Conservation (phyloP, 31 red algal genomes). For the Bonnemaisonia californica region DNA sequence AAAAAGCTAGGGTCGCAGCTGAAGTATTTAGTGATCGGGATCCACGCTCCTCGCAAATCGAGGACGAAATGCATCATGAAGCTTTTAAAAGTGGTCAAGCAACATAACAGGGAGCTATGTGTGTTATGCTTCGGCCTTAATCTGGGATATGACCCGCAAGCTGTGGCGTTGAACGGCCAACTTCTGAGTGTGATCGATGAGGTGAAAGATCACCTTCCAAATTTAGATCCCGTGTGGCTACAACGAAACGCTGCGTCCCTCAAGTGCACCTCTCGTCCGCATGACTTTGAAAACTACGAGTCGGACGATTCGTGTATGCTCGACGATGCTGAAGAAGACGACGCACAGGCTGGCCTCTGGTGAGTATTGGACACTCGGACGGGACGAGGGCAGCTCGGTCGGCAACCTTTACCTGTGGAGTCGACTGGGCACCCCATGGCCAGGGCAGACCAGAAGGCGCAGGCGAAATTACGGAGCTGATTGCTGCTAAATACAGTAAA, state of each 20-base stretch:
- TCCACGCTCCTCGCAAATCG: not conserved
- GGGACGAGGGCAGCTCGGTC: no score
- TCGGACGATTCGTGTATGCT: not conserved
- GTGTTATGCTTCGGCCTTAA: constrained; percentile 16
- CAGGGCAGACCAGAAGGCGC: no score
- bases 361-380: no score
- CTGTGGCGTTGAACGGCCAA: not conserved
- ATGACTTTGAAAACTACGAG: not conserved
- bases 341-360: no score
- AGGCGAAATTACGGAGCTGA: no score
- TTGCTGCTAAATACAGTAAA: no score
- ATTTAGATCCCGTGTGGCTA: constrained; percentile 2
- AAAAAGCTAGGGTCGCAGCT: not conserved
- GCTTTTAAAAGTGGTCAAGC: not conserved
- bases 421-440: no score
- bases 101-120: not conserved
- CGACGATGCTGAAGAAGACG: no score
- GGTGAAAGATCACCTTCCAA: not conserved
- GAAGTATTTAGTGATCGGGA: not conserved
- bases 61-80: not conserved
- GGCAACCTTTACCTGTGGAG: no score
- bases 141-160: not conserved
- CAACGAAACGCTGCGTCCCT: not conserved
- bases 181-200: constrained; percentile 7
- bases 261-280: not conserved